A percentile compares a stretch with the other conserved stretches of the same genome.
Conservation (phyloP, 2,329 filamentous ascomycete species). For the Exophiala oligosperma region DNA sequence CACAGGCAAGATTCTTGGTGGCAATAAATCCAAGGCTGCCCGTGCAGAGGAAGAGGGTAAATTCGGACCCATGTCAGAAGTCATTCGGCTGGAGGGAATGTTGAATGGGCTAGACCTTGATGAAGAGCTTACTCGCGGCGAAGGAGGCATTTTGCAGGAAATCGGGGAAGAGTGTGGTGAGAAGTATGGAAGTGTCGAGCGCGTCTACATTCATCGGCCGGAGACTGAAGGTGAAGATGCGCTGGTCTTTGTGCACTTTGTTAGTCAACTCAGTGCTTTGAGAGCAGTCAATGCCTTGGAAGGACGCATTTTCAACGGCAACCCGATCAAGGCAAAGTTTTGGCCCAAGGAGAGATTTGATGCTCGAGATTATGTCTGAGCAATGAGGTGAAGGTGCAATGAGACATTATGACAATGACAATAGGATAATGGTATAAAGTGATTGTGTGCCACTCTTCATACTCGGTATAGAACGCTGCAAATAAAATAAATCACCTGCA, state of each 20-base stretch:
- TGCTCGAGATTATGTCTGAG: slow-evolving; percentile 15
- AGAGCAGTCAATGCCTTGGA: slow-evolving; percentile 87
- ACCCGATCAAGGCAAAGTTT: slow-evolving; percentile 77
- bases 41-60: slow-evolving; percentile 51
- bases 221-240: slow-evolving; percentile 46
- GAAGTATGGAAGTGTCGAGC: slow-evolving; percentile 83
- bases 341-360: slow-evolving; percentile 85
- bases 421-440: too few species aligned
- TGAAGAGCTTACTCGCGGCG: slow-evolving; percentile 67
- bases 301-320: slow-evolving; percentile 84
- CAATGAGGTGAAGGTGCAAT: background rate
- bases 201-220: slow-evolving; percentile 62
- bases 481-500: too few species aligned
- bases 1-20: slow-evolving; percentile 78
- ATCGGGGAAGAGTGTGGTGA: slow-evolving; percentile 92
- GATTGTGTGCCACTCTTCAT: too few species aligned
- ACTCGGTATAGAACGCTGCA: too few species aligned
- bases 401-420: too few species aligned
- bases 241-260: slow-evolving; percentile 92
- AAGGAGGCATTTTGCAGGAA: slow-evolving; percentile 76
- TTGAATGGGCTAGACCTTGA: slow-evolving; percentile 80
- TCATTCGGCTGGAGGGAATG: slow-evolving; percentile 82
- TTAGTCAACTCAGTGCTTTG: slow-evolving; percentile 77
- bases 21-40: slow-evolving; percentile 54
- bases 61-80: slow-evolving; percentile 74